Percentiles rank a stretch among this genome's conserved stretches.
Conservation (phyloP, 2,329 filamentous ascomycete species). For the Curvularia sp. region DNA sequence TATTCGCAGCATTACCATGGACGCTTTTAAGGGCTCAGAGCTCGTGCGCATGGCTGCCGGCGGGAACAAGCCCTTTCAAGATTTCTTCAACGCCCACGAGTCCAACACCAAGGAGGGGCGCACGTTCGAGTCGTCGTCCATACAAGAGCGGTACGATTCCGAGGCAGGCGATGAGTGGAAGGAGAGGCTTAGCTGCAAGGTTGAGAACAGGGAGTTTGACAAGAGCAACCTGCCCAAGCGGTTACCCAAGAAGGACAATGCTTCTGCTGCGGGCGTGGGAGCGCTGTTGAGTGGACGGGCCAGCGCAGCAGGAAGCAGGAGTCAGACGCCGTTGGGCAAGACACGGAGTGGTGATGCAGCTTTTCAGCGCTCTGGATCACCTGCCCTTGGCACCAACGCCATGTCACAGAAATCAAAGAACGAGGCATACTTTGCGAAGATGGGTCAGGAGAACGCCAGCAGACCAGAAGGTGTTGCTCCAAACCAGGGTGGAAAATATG, state of each 20-base stretch:
- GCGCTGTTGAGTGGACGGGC: slow-evolving; percentile 44
- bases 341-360: slow-evolving; percentile 44
- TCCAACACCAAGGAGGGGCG: slow-evolving; percentile 55
- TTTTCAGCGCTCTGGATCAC: slow-evolving; percentile 46
- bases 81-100: slow-evolving; percentile 75
- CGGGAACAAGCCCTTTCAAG: slow-evolving; percentile 85
- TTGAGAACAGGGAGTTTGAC: slow-evolving; percentile 87
- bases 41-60: slow-evolving; percentile 93
- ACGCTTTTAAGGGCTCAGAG: slow-evolving; percentile 92
- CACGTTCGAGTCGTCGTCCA: slow-evolving; percentile 84
- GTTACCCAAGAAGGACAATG: slow-evolving; percentile 45
- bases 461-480: slow-evolving; percentile 79
- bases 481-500: slow-evolving; percentile 90
- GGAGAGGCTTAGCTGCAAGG: slow-evolving; percentile 83
- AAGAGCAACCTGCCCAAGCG: slow-evolving; percentile 67
- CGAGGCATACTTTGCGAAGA: slow-evolving; percentile 86
- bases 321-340: slow-evolving; percentile 50
- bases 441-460: slow-evolving; percentile 82
- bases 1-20: slow-evolving; percentile 97
- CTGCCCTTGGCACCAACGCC: slow-evolving; percentile 49
- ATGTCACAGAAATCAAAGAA: slow-evolving; percentile 67
- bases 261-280: slow-evolving; percentile 30
- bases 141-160: slow-evolving; percentile 87
- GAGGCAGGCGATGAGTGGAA: slow-evolving; percentile 96
- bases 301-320: slow-evolving; percentile 48